Conservation (phyloP, 495 filamentous ascomycete species). For the Annulohypoxylon bovei region DNA sequence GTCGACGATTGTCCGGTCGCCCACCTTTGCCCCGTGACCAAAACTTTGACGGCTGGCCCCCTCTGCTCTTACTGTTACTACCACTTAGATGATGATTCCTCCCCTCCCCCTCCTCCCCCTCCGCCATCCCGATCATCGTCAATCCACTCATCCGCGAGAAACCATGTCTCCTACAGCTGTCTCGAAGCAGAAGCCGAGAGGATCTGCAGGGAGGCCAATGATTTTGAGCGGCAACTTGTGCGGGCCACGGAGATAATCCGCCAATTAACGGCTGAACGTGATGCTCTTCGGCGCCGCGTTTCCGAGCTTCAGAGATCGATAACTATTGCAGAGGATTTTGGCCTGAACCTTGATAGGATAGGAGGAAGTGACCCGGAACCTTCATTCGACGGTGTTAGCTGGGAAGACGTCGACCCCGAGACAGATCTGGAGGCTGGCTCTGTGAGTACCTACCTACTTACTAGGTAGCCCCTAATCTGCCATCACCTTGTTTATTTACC, state of each 20-base stretch:
- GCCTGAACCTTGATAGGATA: background rate
- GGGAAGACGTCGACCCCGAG: background rate
- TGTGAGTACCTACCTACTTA: background rate
- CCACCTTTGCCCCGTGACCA: background rate
- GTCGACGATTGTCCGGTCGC: background rate
- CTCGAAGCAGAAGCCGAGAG: background rate
- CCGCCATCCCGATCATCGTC: background rate
- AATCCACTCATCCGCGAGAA: background rate
- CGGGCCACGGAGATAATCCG: background rate
- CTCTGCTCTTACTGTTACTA: background rate
- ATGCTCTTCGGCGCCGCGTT: background rate
- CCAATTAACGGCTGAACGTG: background rate
- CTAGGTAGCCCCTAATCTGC: background rate
- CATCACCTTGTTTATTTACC: background rate
- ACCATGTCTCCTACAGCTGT: background rate
- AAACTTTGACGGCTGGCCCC: background rate
- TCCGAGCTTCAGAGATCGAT: background rate
- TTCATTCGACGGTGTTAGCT: background rate
- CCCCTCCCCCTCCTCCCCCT: background rate
- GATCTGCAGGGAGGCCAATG: background rate
- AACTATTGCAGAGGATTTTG: background rate
- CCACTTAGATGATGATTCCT: background rate
- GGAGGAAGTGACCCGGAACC: background rate
- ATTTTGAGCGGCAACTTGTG: background rate
- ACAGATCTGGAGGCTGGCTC: background rate